Evolutionary conservation across 371 early-diverging fungal species (phyloP).

Genomic region (Funneliformis caledonium): DNA sequence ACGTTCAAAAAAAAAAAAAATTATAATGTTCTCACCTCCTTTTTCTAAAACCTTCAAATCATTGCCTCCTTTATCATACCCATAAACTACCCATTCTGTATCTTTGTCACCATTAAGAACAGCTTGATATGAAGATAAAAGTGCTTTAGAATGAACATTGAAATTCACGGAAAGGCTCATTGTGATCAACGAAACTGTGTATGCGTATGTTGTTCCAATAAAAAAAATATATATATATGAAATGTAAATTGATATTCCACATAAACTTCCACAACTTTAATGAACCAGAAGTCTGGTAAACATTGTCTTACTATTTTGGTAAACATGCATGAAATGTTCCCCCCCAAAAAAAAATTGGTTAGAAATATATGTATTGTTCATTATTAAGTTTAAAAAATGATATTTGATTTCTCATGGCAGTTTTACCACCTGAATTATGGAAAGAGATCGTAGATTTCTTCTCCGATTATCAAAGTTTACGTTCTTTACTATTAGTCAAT

Average conservation of each 20-base stretch:
- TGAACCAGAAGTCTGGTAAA: background rate
- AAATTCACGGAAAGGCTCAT: constrained; percentile 75
- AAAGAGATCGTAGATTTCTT: constrained; percentile 28
- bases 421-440: constrained; percentile 18
- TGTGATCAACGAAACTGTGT: background rate
- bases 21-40: constrained; percentile 56
- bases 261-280: background rate
- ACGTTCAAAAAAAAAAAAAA: constrained; percentile 5
- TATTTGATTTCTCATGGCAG: background rate
- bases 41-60: constrained; percentile 77
- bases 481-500: constrained; percentile 30
- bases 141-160: constrained; percentile 61
- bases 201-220: no score
- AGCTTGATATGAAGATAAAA: constrained; percentile 67
- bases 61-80: constrained; percentile 83
- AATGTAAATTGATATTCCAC: background rate
- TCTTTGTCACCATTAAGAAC: constrained; percentile 65
- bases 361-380: background rate
- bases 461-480: constrained; percentile 14
- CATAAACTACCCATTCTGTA: constrained; percentile 80
- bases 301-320: background rate
- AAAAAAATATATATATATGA: background rate
- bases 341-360: no score
- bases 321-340: background rate
- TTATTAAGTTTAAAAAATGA: background rate